phyloP scores from a whole-genome alignment of 202 grass and related monocot genomes.

The Digitaria exilis region DNA sequence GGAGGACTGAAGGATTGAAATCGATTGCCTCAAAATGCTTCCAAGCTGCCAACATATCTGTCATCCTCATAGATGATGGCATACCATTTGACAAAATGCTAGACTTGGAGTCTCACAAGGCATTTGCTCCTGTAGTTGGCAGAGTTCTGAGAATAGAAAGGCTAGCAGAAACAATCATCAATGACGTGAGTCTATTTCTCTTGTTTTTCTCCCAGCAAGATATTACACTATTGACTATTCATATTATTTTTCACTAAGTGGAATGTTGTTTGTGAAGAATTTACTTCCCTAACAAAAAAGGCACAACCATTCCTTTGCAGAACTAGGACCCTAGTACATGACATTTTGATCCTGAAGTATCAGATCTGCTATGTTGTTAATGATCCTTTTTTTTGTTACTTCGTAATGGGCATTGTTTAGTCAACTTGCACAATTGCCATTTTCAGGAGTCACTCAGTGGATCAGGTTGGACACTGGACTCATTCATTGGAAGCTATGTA shows the following conservation, averaged over 20 bases:
- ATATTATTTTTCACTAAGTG: slow-evolving; percentile 6
- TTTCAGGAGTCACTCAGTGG: slow-evolving; percentile 67
- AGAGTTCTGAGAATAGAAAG: slow-evolving; percentile 85
- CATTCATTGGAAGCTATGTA: slow-evolving; percentile 70
- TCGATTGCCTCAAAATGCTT: slow-evolving; percentile 85
- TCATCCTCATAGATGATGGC: slow-evolving; percentile 77
- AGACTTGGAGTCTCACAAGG: slow-evolving; percentile 68
- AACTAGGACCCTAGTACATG: not conserved
- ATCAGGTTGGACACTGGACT: slow-evolving; percentile 82
- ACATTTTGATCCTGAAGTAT: slow-evolving; percentile 7
- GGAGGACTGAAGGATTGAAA: slow-evolving; percentile 59
- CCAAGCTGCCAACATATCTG: slow-evolving; percentile 76
- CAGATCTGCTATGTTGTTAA: not conserved
- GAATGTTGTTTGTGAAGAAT: not conserved
- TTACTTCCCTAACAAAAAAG: not conserved
- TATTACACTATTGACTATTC: not conserved
- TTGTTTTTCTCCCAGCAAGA: not conserved
- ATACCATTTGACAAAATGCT: slow-evolving; percentile 79
- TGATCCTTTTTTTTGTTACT: not conserved
- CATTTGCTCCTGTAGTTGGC: slow-evolving; percentile 63
- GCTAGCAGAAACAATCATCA: slow-evolving; percentile 90
- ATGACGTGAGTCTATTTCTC: slow-evolving; percentile 65
- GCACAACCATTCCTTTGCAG: not conserved
- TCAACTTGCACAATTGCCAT: slow-evolving; percentile 1
- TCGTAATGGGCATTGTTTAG: not conserved